Evolutionary conservation across 139 green algal genomes (phyloP), one percentile per base, ranked within the genome.

Genomic region (Chlamydomonas sp.): DNA sequence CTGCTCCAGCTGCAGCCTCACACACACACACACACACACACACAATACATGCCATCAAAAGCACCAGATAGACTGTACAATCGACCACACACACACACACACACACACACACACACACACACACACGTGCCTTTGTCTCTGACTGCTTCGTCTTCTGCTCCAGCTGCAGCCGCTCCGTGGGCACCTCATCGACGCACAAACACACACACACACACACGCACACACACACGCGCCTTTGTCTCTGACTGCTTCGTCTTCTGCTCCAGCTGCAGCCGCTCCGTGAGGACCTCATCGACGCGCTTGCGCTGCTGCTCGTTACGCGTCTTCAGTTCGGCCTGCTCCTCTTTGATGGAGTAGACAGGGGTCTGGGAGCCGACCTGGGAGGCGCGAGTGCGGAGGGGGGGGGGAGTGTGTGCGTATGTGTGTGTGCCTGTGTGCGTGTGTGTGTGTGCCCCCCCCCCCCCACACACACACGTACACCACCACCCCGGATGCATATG

Each of bases 251-350:
- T 76, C 24, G 75, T 81, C 67, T 82, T 81, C 35, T 76, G 34
- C 81, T 90, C 85, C 37, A 85, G 50, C 64, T 82, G 76, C 71
- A 88, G 69, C 2, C 85, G 72, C 58, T 91, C 74, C 5, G 83
- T 88, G 59, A 86, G 78, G 20, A 90, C 67, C 30, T 77, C 78
- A 69, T 92, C 81, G 47, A 86, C 73, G 5, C 80, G 73, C 35
- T 72, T 73, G 31, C 76, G 72, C 70, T 85, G 71, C 35, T 66
- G 59, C 35, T 86, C 75, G 65, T 91, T 89, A 68, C 75, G 79
- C 5, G 83, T 73, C n/a, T 76, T 77, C 2, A 90, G 54, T n/a
- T 33, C 65, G 16, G 39, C 26, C 26, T 78, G 39, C 73, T 87
- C 75, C 39, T 65, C 49, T 35, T 76, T 67, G 38, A 90, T 84